A percentile compares a stretch with the other conserved stretches of the same genome.
These are phyloP conservation scores for Hemisphaericaspora nanyangensis DNA, from an alignment of 805 yeast species.

Conservation along the genomic window DNA sequence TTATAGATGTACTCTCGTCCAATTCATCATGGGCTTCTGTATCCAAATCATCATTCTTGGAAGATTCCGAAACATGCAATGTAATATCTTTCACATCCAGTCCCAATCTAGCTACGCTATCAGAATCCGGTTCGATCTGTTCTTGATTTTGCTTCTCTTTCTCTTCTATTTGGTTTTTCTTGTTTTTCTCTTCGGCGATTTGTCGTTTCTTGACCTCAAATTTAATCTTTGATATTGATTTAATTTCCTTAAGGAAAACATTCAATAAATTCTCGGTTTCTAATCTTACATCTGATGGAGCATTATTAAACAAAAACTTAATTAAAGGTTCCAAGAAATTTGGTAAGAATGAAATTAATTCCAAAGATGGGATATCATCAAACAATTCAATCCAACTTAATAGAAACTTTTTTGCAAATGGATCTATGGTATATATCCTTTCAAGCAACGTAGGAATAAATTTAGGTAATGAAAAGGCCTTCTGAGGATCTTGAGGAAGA, in stretches of 20 bases:
- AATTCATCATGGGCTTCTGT: constrained; percentile 3
- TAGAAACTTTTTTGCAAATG: constrained; percentile 85
- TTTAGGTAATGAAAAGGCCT: constrained; percentile 78
- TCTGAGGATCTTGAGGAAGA: constrained; percentile 53
- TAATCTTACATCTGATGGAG: constrained; percentile 81
- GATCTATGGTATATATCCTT: constrained; percentile 87
- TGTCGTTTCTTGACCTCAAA: constrained; percentile 37
- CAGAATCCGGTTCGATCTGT: constrained; percentile 1
- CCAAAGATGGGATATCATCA: constrained; percentile 89
- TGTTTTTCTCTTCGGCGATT: constrained; percentile 12
- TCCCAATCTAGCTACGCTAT: background rate
- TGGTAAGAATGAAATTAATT: constrained; percentile 81
- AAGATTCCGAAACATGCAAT: too few relatives aligned
- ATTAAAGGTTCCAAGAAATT: constrained; percentile 83
- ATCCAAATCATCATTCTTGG: too few relatives aligned
- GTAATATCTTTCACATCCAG: background rate
- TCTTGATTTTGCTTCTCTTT: constrained; percentile 2
- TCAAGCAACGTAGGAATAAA: constrained; percentile 91
- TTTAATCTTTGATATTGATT: constrained; percentile 68
- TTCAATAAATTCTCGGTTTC: constrained; percentile 79
- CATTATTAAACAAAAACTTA: constrained; percentile 67
- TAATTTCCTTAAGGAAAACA: constrained; percentile 74
- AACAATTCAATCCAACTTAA: constrained; percentile 93
- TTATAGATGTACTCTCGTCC: constrained; percentile 22
- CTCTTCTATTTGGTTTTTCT: background rate